phyloP scores from a whole-genome alignment of 495 filamentous ascomycete species.

The Aspergillus incahuasiensis region DNA sequence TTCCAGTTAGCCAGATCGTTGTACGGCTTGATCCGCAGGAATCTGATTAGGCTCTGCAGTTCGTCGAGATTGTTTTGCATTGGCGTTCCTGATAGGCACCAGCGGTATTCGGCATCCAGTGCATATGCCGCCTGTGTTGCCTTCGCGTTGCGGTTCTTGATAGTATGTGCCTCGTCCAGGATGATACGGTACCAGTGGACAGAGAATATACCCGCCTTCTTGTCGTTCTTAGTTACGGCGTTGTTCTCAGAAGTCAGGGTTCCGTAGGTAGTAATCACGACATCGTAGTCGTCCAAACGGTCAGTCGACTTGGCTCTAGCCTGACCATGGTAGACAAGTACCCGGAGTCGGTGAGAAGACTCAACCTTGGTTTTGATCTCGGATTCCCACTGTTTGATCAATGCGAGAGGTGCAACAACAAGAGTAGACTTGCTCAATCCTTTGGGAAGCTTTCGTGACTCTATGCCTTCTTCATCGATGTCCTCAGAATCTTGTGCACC shows the following conservation, averaged over 20 bases:
- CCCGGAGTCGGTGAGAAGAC: conserved; percentile 61
- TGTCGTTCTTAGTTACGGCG: conserved; percentile 53
- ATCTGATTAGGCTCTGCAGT: conserved; percentile 86
- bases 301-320: conserved; percentile 71
- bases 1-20: conserved; percentile 79
- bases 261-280: conserved; percentile 96
- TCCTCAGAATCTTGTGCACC: conserved; percentile 18
- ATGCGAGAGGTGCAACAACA: conserved; percentile 88
- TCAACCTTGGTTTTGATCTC: conserved; percentile 80
- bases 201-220: conserved; percentile 80
- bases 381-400: conserved; percentile 96
- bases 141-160: conserved; percentile 97
- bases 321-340: conserved; percentile 86
- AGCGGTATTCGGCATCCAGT: conserved; percentile 76
- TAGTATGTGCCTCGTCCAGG: conserved; percentile 93
- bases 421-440: conserved; percentile 73
- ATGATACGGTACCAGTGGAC: conserved; percentile 94
- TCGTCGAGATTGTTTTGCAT: conserved; percentile 99
- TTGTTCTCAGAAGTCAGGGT: conserved; percentile 86
- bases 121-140: conserved; percentile 82
- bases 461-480: conserved; percentile 26
- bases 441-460: conserved; percentile 55
- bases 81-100: conserved; percentile 93
- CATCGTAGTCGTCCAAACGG: conserved; percentile 78
- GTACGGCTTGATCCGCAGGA: conserved; percentile 88